Conservation (phyloP, 1,284 basidiomycete genomes). For the Pseudozyma hubeiensis region DNA sequence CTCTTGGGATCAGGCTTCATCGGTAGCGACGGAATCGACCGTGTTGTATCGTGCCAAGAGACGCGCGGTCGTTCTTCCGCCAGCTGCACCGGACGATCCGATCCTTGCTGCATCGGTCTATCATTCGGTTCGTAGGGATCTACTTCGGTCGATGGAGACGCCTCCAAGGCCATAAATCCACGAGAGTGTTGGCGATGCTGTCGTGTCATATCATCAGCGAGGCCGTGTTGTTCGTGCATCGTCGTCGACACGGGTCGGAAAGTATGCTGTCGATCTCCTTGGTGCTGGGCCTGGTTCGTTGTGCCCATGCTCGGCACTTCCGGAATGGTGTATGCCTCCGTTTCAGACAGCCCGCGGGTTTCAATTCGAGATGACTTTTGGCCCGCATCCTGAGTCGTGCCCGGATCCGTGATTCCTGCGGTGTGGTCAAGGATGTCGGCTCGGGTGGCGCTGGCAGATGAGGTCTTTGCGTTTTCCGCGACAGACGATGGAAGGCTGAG, state of each 20-base stretch:
- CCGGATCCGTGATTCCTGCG: neutral
- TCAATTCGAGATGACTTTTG: neutral
- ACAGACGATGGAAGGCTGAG: slow-evolving; percentile 32
- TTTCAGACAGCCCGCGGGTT: slow-evolving; percentile 1
- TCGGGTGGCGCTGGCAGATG: neutral
- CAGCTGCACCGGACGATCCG: neutral
- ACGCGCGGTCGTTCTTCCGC: slow-evolving; percentile 30
- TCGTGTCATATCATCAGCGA: neutral
- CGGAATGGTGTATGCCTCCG: slow-evolving; percentile 29
- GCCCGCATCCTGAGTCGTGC: neutral
- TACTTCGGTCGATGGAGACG: neutral
- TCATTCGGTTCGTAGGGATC: neutral
- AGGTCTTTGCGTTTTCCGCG: neutral
- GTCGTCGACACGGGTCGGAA: too few species aligned
- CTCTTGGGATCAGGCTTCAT: slow-evolving; percentile 18
- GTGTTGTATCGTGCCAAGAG: slow-evolving; percentile 30
- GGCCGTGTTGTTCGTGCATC: too few species aligned
- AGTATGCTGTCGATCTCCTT: neutral
- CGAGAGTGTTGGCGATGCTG: neutral
- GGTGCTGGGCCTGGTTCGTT: neutral
- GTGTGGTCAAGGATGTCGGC: neutral
- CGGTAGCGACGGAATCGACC: slow-evolving; percentile 2
- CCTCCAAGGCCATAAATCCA: neutral
- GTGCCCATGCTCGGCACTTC: slow-evolving; percentile 7
- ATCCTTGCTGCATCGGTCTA: neutral